These are phyloP conservation scores for Aspergillus sp. DNA, from an alignment of 2,329 filamentous ascomycete genomes.

Conservation along the genomic window DNA sequence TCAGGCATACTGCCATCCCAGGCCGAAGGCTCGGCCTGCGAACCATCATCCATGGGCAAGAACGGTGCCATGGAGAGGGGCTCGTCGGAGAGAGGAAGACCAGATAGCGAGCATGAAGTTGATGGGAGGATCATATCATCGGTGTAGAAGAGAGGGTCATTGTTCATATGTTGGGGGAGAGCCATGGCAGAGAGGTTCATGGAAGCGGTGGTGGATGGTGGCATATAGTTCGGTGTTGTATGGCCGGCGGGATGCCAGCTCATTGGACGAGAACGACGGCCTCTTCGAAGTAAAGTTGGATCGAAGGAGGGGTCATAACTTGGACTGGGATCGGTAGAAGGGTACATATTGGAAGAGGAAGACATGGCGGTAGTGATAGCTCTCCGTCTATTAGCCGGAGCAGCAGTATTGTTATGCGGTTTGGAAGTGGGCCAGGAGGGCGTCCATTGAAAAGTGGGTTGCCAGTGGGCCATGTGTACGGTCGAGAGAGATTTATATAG, in stretches of 20 bases:
- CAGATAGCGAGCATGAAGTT: slow-evolving; percentile 14
- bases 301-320: slow-evolving; percentile 41
- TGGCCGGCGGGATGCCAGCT: slow-evolving; percentile 66
- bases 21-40: slow-evolving; percentile 20
- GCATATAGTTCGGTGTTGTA: slow-evolving; percentile 12
- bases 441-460: no score
- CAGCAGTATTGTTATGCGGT: no score
- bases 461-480: no score
- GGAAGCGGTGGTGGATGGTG: slow-evolving; percentile 10
- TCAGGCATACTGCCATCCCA: slow-evolving; percentile 18
- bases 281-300: slow-evolving; percentile 28
- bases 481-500: no score
- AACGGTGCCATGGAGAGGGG: slow-evolving; percentile 15
- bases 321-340: slow-evolving; percentile 6
- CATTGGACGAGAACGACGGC: slow-evolving; percentile 51
- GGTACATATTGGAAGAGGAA: slow-evolving; percentile 43
- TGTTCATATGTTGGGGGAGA: slow-evolving; percentile 13
- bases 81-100: slow-evolving; percentile 14
- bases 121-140: neutral
- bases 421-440: no score
- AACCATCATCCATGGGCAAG: slow-evolving; percentile 15
- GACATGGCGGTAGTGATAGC: slow-evolving; percentile 27
- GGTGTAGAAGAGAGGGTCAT: slow-evolving; percentile 8
- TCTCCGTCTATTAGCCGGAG: neutral
- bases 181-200: slow-evolving; percentile 15